Evolutionary conservation across 2,329 filamentous ascomycete genomes (phyloP).

Genomic region (Epichloe coenophiala): DNA sequence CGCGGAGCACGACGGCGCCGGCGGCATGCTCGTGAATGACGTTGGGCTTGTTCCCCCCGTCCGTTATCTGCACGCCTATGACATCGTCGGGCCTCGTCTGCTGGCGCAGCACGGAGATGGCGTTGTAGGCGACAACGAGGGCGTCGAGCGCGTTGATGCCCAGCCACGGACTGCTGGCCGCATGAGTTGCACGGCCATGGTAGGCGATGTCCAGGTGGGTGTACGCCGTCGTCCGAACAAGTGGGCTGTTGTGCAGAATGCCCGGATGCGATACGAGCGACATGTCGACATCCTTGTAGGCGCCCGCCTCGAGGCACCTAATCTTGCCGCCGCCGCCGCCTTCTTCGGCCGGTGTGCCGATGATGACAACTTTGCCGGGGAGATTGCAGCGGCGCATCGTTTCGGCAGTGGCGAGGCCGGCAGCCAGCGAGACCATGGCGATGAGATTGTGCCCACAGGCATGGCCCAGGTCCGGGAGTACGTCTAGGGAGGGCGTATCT

Average conservation of each 20-base stretch:
- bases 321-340: conserved; percentile 34
- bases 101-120: conserved; percentile 37
- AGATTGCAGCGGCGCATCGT: conserved; percentile 27
- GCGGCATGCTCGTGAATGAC: conserved; percentile 38
- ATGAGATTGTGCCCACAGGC: conserved; percentile 42
- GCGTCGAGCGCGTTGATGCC: conserved; percentile 46
- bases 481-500: conserved; percentile 17
- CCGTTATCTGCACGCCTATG: conserved; percentile 34
- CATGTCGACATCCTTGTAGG: conserved; percentile 15
- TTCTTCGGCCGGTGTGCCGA: conserved; percentile 36
- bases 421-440: conserved; percentile 25
- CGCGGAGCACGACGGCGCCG: conserved; percentile 30
- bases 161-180: conserved; percentile 40
- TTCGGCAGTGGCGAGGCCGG: conserved; percentile 31
- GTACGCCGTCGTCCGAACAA: conserved; percentile 39
- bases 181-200: conserved; percentile 40
- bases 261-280: conserved; percentile 14
- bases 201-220: conserved; percentile 35
- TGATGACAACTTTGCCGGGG: conserved; percentile 29
- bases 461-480: conserved; percentile 30
- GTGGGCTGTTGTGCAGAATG: conserved; percentile 27
- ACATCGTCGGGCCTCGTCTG: conserved; percentile 38
- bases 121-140: conserved; percentile 32
- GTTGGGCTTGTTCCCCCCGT: conserved; percentile 41
- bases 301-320: conserved; percentile 26